These are phyloP conservation scores for Pyronema omphalodes DNA, from an alignment of 495 filamentous ascomycete species.

Conservation along the genomic window DNA sequence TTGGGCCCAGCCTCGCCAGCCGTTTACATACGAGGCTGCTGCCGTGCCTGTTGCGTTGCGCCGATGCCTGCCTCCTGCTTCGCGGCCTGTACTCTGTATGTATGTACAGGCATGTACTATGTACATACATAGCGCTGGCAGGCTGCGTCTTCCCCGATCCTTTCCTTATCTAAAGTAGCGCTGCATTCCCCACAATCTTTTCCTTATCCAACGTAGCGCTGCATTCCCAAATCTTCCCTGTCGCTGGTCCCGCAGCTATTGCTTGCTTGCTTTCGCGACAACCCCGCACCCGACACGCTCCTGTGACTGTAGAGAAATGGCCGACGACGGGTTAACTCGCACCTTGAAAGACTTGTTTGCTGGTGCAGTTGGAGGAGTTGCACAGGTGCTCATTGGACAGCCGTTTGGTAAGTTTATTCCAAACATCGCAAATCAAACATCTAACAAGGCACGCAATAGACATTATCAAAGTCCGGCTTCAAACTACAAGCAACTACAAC, in stretches of 20 bases:
- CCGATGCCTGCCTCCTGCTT: too few relatives aligned
- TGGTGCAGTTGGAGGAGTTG: slow-evolving; percentile 78
- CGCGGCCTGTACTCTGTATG: too few relatives aligned
- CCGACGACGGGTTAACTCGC: slow-evolving; percentile 15
- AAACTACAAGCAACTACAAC: slow-evolving; percentile 66
- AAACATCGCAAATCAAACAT: slow-evolving; percentile 5
- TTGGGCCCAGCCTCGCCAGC: too few relatives aligned
- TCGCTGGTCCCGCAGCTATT: not conserved
- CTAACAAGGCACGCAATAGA: slow-evolving; percentile 31
- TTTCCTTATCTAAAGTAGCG: too few relatives aligned
- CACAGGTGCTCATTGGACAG: slow-evolving; percentile 88
- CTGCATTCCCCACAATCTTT: too few relatives aligned
- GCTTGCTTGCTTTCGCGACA: not conserved
- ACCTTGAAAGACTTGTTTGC: slow-evolving; percentile 86
- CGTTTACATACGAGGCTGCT: too few relatives aligned
- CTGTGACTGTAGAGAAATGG: not conserved
- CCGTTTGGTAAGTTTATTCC: slow-evolving; percentile 48
- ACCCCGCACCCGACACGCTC: not conserved
- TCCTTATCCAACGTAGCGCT: too few relatives aligned
- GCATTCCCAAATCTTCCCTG: not conserved
- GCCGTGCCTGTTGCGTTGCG: too few relatives aligned
- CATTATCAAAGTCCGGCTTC: slow-evolving; percentile 94
- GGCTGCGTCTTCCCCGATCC: too few relatives aligned
- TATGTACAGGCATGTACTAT: too few relatives aligned
- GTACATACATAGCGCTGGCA: too few relatives aligned